Evolutionary conservation across 768 basidiomycete genomes (phyloP).

Genomic region (Coprinopsis cinerea): DNA sequence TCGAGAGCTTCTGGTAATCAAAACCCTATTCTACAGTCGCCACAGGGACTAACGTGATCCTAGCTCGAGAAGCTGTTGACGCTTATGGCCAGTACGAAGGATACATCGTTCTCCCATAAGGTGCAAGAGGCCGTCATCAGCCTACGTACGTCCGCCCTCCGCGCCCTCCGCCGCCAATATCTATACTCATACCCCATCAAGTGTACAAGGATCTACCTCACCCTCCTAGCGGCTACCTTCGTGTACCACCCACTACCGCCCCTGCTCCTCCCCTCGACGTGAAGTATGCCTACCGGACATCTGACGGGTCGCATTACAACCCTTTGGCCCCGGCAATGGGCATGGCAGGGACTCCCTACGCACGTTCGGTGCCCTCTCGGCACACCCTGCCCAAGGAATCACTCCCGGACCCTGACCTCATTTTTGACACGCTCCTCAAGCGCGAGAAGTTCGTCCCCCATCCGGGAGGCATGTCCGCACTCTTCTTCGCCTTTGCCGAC

Average conservation of each 20-base stretch:
- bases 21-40: too few relatives aligned
- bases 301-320: conserved; percentile 60
- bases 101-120: conserved; percentile 24
- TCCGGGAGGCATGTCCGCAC: conserved; percentile 63
- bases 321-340: conserved; percentile 50
- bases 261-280: conserved; percentile 12
- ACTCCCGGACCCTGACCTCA: conserved; percentile 59
- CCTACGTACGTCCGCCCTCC: conserved; percentile 40
- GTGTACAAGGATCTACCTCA: conserved; percentile 81
- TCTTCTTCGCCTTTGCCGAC: conserved; percentile 78
- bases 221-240: conserved; percentile 55
- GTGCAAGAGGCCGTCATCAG: conserved; percentile 48
- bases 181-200: conserved; percentile 23
- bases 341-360: conserved; percentile 59
- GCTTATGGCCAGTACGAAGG: conserved; percentile 49
- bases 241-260: background rate
- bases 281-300: conserved; percentile 49
- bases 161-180: conserved; percentile 10
- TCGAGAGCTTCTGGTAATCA: conserved; percentile 51
- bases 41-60: too few relatives aligned
- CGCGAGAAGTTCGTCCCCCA: conserved; percentile 45
- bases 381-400: conserved; percentile 34
- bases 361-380: conserved; percentile 54
- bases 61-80: conserved; percentile 61
- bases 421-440: conserved; percentile 67